phyloP scores from a whole-genome alignment of 2,329 filamentous ascomycete species.

The Apiospora kogelbergensis region DNA sequence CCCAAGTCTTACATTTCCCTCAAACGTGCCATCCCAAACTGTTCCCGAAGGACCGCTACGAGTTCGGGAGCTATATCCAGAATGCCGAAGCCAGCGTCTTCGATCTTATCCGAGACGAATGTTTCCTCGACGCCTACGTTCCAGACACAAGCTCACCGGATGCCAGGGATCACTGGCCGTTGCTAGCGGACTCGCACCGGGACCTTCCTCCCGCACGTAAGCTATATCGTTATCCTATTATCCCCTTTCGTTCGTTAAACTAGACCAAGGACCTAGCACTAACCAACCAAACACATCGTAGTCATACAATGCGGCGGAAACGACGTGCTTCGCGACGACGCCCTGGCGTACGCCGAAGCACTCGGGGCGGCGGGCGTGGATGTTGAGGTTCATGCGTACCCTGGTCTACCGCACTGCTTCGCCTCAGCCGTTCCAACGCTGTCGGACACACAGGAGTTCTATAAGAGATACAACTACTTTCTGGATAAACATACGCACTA shows the following conservation, averaged over 20 bases:
- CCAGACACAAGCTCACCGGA: conserved; percentile 23
- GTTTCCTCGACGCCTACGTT: conserved; percentile 35
- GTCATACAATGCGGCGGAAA: conserved; percentile 36
- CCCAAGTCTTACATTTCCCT: conserved; percentile 36
- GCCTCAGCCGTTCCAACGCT: conserved; percentile 19
- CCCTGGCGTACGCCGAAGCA: conserved; percentile 37
- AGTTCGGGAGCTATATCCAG: conserved; percentile 35
- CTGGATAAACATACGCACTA: conserved; percentile 14
- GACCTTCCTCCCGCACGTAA: conserved; percentile 34
- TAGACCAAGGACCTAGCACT: too few species aligned
- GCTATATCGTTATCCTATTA: conserved; percentile 10
- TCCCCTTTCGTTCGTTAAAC: neutral
- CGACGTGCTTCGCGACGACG: conserved; percentile 39
- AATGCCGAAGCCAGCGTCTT: conserved; percentile 32
- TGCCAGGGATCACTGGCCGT: conserved; percentile 30
- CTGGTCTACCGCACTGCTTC: conserved; percentile 38
- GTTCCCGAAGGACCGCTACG: conserved; percentile 32
- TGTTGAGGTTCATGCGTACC: conserved; percentile 32
- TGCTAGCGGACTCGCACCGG: conserved; percentile 32
- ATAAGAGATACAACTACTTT: conserved; percentile 18
- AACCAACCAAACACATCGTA: conserved; percentile 16
- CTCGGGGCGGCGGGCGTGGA: conserved; percentile 32
- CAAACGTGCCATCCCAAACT: conserved; percentile 36
- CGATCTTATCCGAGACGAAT: conserved; percentile 29
- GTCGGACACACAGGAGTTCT: conserved; percentile 20